Base-by-base conservation (phyloP, 345 rosid species). In the Turritis glabra region DNA sequence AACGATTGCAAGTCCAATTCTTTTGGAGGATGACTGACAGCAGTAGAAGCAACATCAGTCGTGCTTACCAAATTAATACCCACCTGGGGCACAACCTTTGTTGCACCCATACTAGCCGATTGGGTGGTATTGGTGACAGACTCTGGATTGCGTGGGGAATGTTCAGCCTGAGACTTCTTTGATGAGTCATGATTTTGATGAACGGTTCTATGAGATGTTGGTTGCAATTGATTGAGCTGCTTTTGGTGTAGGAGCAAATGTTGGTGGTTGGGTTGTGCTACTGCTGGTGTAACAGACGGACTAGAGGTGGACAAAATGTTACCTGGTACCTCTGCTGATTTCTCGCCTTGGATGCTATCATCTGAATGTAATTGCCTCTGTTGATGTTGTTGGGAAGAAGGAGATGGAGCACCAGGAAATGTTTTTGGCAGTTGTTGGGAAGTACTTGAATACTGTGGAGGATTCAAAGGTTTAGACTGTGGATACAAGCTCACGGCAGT, bases 341-440 rank as follows among this genome's bases (percentile, higher is more conserved):
- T 81, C 79, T 84, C 86, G 46, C 84, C 87, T 79, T 83, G 87
- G 58, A 64, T 51, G 62, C 80, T 75, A 80, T 79, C 82, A 61
- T 92, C 99, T 52, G 89, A 82, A 82, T 80, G 86, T 72, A 88
- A 77, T 68, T 87, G 84, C 79, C 67, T 77, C 79, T 83, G 88
- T 80, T 84, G 90, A 59, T 70, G 77, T 75, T 79, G 84, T 75
- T 79, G 84, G 46, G 84, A 74, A 8, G 74, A 47, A 63, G 78
- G 77, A 18, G 82, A 67, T 18, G 79, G 58, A 50, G 87, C 38
- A 44, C 81, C 81, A 61, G 96, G 68, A 84, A 63, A 72, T 25
- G 81, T 21, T 72, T 86, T 89, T 67, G 79, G 85, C 74, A 75
- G 89, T 37, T 76, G 78, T 67, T 80, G 93, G n/a, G 86, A 74